Base-by-base conservation (phyloP, 2,329 filamentous ascomycete genomes). In the Sclerotinia borealis region DNA sequence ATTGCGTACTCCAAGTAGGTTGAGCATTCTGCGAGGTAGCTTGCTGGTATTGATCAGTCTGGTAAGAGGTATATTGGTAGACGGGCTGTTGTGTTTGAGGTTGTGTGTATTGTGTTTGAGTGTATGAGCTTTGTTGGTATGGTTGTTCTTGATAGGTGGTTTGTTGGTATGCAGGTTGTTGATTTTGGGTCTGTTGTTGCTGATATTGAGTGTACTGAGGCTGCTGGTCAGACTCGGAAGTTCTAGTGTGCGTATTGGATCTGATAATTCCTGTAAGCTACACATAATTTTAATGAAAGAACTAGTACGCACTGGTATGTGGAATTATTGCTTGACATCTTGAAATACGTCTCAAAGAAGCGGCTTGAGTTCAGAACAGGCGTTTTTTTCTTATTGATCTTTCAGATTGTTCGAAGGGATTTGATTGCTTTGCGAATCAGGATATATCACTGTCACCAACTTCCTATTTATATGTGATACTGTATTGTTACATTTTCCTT, bases 131-230 rank as follows among this genome's bases (percentile, higher is more conserved):
- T 48, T 61, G 59, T 27, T 61, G 48, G 19, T 61, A 36, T 6
- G 37, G 11, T 25, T 52, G 27, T 15, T 8, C 59, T 52, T 61
- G 39, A 27, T 52, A 17, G 47, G 34, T 61, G 36, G 27, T 29
- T 39, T 52, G 27, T 17, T 54, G 50, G 15, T 54, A 39, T 6
- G 17, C 7, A 27, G 22, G 17, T 25, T 51, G 15, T 36, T 41
- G 43, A 4, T 48, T n/a, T 15, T 41, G 11, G 6, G n/a, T 13
- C 27, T 54, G 52, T 29, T 31, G 11, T 31, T 51, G 41, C 15
- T 60, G 58, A 19, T 61, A 52, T 41, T 43, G 34, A 13, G 27
- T 31, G 22, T 47, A 55, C 37, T 61, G 59, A 27, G 29, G 9
- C 9, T 25, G 47, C 27, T 62, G 41, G 3, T 4, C 19, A 17